These are phyloP conservation scores for Neurospora terricola DNA, from an alignment of 495 filamentous ascomycete genomes.

Conservation along the genomic window DNA sequence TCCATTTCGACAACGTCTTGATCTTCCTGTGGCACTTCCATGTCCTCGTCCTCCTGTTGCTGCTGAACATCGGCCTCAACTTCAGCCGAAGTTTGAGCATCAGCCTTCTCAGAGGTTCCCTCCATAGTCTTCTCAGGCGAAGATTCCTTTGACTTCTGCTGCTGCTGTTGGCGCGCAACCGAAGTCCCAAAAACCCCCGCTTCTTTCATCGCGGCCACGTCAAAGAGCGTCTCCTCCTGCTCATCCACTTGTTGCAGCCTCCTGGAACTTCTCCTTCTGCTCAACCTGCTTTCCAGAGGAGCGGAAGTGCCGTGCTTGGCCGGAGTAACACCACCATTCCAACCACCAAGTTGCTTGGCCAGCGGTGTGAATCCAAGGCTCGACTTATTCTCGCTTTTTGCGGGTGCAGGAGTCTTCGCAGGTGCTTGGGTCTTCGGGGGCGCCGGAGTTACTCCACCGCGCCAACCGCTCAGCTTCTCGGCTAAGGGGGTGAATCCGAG, in stretches of 20 bases:
- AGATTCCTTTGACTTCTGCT: not conserved
- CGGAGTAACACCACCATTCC: constrained; percentile 35
- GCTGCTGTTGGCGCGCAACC: not conserved
- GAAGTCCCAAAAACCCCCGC: not conserved
- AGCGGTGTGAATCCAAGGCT: constrained; percentile 50
- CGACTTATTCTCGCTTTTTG: not conserved
- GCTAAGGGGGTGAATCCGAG: not conserved
- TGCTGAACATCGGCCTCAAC: not conserved
- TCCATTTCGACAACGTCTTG: not conserved
- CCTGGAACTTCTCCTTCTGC: not conserved
- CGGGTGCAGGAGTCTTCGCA: not conserved
- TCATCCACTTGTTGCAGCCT: not conserved
- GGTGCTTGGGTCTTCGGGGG: not conserved
- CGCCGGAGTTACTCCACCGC: not conserved
- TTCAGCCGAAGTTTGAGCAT: not conserved
- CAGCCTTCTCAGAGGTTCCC: not conserved
- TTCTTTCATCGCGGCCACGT: not conserved
- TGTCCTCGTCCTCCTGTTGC: not conserved
- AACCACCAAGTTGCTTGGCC: constrained; percentile 47
- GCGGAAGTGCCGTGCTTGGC: not conserved
- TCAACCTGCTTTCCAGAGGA: not conserved
- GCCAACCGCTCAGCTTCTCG: not conserved
- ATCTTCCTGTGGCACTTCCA: not conserved
- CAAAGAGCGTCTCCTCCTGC: not conserved
- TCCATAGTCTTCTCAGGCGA: not conserved